Conservation (phyloP, 345 rosid genomes). For the Nasturtium officinale region DNA sequence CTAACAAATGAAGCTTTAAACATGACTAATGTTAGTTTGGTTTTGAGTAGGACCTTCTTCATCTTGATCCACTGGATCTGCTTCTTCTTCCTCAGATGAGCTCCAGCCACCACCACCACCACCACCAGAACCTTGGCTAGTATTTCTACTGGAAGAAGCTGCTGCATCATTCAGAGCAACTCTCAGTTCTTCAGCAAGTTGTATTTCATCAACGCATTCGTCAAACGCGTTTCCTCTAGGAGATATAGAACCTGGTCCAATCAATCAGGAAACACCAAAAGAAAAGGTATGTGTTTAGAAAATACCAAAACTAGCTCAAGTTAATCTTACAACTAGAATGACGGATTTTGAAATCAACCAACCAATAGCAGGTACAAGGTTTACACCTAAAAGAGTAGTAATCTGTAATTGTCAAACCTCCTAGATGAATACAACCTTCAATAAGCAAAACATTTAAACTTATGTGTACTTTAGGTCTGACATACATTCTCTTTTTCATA, state of each 20-base stretch:
- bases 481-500: background rate
- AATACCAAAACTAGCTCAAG: background rate
- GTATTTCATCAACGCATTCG: conserved; percentile 56
- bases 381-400: background rate
- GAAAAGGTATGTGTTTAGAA: background rate
- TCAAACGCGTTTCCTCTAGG: conserved; percentile 61
- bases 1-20: background rate
- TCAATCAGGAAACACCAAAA: conserved; percentile 11
- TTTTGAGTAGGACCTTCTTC: conserved; percentile 59
- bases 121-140: conserved; percentile 44
- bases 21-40: background rate
- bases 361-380: background rate
- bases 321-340: background rate
- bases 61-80: conserved; percentile 71
- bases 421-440: conserved; percentile 1
- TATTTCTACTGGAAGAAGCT: conserved; percentile 70
- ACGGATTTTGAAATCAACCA: conserved; percentile 5
- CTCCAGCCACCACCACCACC: conserved; percentile 80
- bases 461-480: background rate
- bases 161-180: conserved; percentile 64
- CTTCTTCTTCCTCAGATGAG: conserved; percentile 91
- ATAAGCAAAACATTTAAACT: background rate
- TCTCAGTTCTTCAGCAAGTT: conserved; percentile 71
- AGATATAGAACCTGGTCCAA: conserved; percentile 60
- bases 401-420: background rate